Conservation (phyloP, 441 rosid species). For the Melianthus villosus region DNA sequence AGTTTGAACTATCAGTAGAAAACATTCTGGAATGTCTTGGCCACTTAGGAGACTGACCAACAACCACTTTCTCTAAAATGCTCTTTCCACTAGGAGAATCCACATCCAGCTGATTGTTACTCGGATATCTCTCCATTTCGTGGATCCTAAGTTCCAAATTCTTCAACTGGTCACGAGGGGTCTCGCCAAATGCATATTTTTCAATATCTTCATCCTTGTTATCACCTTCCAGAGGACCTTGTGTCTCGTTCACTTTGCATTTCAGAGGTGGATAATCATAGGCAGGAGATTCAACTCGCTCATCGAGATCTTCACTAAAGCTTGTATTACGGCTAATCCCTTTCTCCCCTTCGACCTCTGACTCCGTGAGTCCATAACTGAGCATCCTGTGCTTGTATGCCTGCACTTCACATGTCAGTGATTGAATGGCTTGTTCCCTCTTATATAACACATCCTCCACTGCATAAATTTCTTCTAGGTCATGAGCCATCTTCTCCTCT, state of each 20-base stretch:
- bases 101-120: conserved; percentile 27
- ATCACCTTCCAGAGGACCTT: conserved; percentile 31
- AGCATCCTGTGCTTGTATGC: conserved; percentile 87
- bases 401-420: conserved; percentile 63
- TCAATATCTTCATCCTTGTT: conserved; percentile 46
- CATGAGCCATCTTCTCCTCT: conserved; percentile 90
- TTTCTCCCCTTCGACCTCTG: conserved; percentile 34
- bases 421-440: conserved; percentile 72
- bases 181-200: conserved; percentile 56
- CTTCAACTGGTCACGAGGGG: conserved; percentile 42
- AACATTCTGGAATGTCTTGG: conserved; percentile 35
- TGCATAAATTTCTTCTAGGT: conserved; percentile 52
- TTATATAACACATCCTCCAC: conserved; percentile 73
- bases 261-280: conserved; percentile 64
- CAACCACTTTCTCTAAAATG: conserved; percentile 53
- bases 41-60: conserved; percentile 58
- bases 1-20: conserved; percentile 49
- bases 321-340: conserved; percentile 21
- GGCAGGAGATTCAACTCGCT: conserved; percentile 28
- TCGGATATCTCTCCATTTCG: conserved; percentile 67
- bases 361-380: conserved; percentile 66
- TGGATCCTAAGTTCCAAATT: conserved; percentile 53
- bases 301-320: conserved; percentile 24
- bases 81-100: conserved; percentile 27
- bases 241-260: conserved; percentile 51